phyloP scores from a whole-genome alignment of 2,329 filamentous ascomycete species.

The Corynespora cassiicola region DNA sequence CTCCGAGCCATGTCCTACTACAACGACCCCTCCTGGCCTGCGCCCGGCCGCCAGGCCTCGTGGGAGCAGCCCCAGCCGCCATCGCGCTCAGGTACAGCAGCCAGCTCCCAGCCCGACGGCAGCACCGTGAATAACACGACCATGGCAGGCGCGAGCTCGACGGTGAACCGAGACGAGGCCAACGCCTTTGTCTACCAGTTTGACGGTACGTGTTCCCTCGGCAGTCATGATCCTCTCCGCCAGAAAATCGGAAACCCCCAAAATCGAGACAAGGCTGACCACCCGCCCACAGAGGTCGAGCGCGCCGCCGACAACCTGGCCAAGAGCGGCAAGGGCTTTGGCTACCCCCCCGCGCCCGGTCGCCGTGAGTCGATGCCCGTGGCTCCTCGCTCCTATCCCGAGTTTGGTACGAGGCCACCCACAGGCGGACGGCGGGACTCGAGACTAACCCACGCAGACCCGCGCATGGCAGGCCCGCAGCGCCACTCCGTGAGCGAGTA shows the following conservation, averaged over 20 bases:
- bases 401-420: slow-evolving; percentile 60
- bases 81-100: slow-evolving; percentile 70
- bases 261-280: slow-evolving; percentile 3
- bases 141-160: slow-evolving; percentile 73
- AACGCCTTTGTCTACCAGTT: slow-evolving; percentile 85
- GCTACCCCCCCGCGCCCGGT: slow-evolving; percentile 52
- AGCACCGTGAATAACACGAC: slow-evolving; percentile 34
- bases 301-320: slow-evolving; percentile 93
- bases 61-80: slow-evolving; percentile 78
- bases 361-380: slow-evolving; percentile 83
- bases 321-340: slow-evolving; percentile 77
- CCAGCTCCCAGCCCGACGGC: slow-evolving; percentile 17
- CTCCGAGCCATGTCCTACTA: slow-evolving; percentile 68
- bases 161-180: slow-evolving; percentile 70
- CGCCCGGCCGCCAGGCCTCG: slow-evolving; percentile 67
- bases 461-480: slow-evolving; percentile 70
- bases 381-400: slow-evolving; percentile 62
- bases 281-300: slow-evolving; percentile 76
- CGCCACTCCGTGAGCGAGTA: slow-evolving; percentile 87
- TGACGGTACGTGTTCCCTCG: slow-evolving; percentile 72
- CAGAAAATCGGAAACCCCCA: neutral
- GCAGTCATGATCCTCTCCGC: slow-evolving; percentile 1
- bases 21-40: slow-evolving; percentile 68
- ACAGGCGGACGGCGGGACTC: slow-evolving; percentile 12
- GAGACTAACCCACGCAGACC: slow-evolving; percentile 60